Evolutionary conservation across 768 basidiomycete species (phyloP).

Genomic region (Collybia nuda): DNA sequence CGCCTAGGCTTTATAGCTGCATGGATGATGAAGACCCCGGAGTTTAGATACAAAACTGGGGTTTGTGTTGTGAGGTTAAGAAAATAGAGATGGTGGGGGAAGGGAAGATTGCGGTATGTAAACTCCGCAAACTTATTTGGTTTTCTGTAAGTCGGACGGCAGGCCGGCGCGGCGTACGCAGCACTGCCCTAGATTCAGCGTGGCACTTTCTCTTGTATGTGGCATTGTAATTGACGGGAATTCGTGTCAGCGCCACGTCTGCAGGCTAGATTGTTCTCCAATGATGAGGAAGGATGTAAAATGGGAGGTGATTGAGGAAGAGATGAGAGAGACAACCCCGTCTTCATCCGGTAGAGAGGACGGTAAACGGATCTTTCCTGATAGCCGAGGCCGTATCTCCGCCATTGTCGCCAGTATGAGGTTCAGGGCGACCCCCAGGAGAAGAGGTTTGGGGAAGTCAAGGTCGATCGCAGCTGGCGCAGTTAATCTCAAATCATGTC

Average conservation of each 20-base stretch:
- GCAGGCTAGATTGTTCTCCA: too few species aligned
- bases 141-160: conserved; percentile 1
- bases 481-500: too few species aligned
- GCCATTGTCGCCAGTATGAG: too few species aligned
- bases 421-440: too few species aligned
- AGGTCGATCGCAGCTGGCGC: too few species aligned
- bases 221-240: too few species aligned
- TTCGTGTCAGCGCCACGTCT: too few species aligned
- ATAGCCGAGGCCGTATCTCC: too few species aligned
- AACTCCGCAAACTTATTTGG: conserved; percentile 4
- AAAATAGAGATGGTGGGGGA: conserved; percentile 3
- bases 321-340: neutral
- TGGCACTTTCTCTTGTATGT: neutral
- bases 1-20: conserved; percentile 15
- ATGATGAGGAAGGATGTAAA: too few species aligned
- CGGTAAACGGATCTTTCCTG: too few species aligned
- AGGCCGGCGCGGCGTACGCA: conserved; percentile 2
- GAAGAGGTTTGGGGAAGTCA: too few species aligned
- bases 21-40: conserved; percentile 8
- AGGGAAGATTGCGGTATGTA: conserved; percentile 2
- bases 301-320: conserved; percentile 9
- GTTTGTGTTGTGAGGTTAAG: neutral
- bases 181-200: conserved; percentile 3
- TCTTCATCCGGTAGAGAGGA: too few species aligned
- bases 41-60: conserved; percentile 1